Evolutionary conservation across 192 early-diverging fungal genomes (phyloP).

Genomic region (Backusella macrospora): DNA sequence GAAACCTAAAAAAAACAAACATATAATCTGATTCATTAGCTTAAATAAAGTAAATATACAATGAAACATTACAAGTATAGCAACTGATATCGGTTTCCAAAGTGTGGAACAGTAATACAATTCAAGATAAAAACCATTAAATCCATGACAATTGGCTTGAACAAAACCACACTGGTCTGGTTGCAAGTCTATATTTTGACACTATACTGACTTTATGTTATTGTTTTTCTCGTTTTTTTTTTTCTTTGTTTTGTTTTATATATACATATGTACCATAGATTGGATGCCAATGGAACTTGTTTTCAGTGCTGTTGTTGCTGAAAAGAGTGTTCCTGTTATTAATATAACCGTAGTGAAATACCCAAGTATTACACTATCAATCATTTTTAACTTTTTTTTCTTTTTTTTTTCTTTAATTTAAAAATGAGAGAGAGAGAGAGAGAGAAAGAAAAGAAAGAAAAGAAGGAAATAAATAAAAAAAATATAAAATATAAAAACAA

Average conservation of each 20-base stretch:
- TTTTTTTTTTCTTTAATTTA: no score
- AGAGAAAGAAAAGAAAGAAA: not conserved
- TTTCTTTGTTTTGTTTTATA: not conserved
- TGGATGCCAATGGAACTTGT: not conserved
- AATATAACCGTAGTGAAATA: not conserved
- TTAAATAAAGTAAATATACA: not conserved
- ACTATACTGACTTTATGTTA: slow-evolving; percentile 10
- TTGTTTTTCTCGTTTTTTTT: not conserved
- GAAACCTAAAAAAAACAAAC: slow-evolving; percentile 45
- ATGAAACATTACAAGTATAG: slow-evolving; percentile 42
- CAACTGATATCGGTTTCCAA: slow-evolving; percentile 36
- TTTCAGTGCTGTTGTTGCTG: not conserved
- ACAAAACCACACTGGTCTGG: slow-evolving; percentile 60
- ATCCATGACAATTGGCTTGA: slow-evolving; percentile 59
- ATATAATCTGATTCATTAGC: not conserved
- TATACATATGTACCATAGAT: not conserved
- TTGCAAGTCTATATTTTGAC: slow-evolving; percentile 20
- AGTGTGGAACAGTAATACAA: slow-evolving; percentile 54
- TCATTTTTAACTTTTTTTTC: no score
- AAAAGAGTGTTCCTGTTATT: not conserved
- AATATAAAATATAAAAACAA: not conserved
- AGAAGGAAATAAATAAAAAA: not conserved
- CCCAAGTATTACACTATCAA: not conserved
- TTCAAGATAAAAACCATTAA: slow-evolving; percentile 54
- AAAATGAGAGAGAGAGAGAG: not conserved